Base-by-base conservation (phyloP, 768 basidiomycete species). In the Naganishia randhawae region DNA sequence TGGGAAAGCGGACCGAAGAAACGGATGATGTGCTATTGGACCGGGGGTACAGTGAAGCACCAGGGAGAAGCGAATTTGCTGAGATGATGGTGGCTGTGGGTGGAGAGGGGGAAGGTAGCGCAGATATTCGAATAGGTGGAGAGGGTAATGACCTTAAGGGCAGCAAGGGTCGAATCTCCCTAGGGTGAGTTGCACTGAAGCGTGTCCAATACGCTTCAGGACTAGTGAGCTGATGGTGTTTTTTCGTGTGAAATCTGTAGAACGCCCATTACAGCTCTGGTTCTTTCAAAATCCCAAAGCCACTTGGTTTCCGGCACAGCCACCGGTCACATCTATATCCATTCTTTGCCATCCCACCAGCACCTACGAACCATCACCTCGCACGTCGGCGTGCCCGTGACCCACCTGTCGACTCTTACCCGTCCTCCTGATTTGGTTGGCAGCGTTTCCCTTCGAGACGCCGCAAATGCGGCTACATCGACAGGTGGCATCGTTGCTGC, bases 261-360 rank as follows among this genome's bases (percentile, higher is more conserved):
- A 22, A 85, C 93, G 66, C 84, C 86, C 0, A 84, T 97, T 69
- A 87, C 88, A 8, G 80, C 86, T 0, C 81, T 97, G 16, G 80
- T 87, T 5, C 86, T 95, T 53, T 96, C 95, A 0, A 73, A 90
- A 29, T 89, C 89, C 13, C 85, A 87, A 0, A 85, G 90, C 1
- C 83, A 89, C 50, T 85, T 99, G 13, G 80, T 98, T n/a, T 86
- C 86, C 35, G 93, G 95, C 25, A 94, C 92, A 0, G 77, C 84
- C 2, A 78, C 84, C 1, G 92, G 92, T 2, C 76, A 86, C 14
- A 85, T 97, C 57, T 85, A 91, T 67, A 78, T 92, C 42, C 92
- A 93, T 77, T 90, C 96, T 70, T 85, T 95, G 33, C 86, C 91
- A 1, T 95, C 95, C 0, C 91, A 93, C 75, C 94, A 98, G 76